Conservation (phyloP, 2,329 filamentous ascomycete species). For the Colletotrichum ledebouriae region DNA sequence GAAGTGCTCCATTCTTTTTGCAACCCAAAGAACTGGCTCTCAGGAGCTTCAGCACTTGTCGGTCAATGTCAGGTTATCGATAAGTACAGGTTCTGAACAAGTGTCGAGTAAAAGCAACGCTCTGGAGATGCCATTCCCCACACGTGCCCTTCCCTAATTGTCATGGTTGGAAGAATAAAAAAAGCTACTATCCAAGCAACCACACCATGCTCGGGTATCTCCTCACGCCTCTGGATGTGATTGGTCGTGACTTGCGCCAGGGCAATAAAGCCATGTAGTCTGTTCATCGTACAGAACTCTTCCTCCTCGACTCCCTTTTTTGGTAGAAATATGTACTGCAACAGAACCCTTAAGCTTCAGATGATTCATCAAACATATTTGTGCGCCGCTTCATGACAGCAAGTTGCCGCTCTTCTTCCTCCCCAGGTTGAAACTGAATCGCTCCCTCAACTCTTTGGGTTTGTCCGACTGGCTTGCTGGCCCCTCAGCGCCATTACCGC, state of each 20-base stretch:
- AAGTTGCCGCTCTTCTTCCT: constrained; percentile 77
- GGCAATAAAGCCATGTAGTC: background rate
- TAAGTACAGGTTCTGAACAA: constrained; percentile 30
- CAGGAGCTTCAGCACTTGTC: constrained; percentile 13
- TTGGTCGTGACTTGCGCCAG: constrained; percentile 1
- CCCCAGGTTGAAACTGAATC: constrained; percentile 76
- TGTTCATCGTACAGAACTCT: constrained; percentile 18
- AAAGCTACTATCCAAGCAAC: constrained; percentile 39
- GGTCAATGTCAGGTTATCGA: constrained; percentile 12
- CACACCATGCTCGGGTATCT: constrained; percentile 41
- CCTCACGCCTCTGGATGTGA: constrained; percentile 20
- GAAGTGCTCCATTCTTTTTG: constrained; percentile 4
- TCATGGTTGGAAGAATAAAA: constrained; percentile 28
- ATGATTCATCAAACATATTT: constrained; percentile 2
- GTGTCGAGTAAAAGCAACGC: constrained; percentile 27
- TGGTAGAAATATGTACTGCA: constrained; percentile 31
- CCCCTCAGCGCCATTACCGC: constrained; percentile 46
- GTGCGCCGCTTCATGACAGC: constrained; percentile 34
- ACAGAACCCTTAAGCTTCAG: constrained; percentile 19
- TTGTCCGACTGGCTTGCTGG: constrained; percentile 54
- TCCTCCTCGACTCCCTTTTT: constrained; percentile 30
- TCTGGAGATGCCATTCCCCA: constrained; percentile 37
- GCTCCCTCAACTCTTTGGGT: constrained; percentile 69
- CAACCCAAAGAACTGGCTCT: constrained; percentile 1
- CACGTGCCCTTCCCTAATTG: constrained; percentile 21